These are phyloP conservation scores for Aurantiochytrium sp. DNA, from an alignment of 108 stramenopile genomes.

Conservation along the genomic window DNA sequence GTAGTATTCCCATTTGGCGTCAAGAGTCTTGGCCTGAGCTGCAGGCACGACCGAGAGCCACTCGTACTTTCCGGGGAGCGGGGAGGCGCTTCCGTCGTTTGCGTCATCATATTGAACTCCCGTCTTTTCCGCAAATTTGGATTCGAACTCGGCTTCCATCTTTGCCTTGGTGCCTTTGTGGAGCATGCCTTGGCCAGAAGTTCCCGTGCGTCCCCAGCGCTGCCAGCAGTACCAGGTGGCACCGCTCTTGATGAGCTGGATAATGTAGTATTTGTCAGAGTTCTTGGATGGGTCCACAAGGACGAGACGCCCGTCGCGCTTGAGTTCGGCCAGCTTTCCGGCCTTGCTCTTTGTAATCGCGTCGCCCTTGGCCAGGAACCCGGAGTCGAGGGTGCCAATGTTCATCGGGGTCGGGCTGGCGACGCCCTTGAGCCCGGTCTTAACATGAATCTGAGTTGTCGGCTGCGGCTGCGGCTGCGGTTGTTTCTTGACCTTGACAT, in stretches of 20 bases:
- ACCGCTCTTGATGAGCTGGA: slow-evolving; percentile 36
- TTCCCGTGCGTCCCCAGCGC: slow-evolving; percentile 51
- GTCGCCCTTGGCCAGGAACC: background rate
- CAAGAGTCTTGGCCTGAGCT: background rate
- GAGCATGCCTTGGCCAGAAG: slow-evolving; percentile 31
- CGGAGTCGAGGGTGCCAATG: background rate
- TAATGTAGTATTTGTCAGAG: slow-evolving; percentile 41
- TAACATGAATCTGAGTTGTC: background rate
- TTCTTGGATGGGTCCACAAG: slow-evolving; percentile 39
- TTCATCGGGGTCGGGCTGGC: background rate
- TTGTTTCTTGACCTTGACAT: background rate
- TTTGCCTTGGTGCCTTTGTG: slow-evolving; percentile 15
- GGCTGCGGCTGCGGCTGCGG: background rate
- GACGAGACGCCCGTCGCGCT: slow-evolving; percentile 35
- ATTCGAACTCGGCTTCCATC: slow-evolving; percentile 19
- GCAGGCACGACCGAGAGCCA: slow-evolving; percentile 18
- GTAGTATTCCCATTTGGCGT: slow-evolving; percentile 44
- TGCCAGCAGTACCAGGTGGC: slow-evolving; percentile 30
- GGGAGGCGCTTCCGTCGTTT: slow-evolving; percentile 9
- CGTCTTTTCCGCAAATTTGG: slow-evolving; percentile 38
- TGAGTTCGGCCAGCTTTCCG: background rate
- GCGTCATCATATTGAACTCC: slow-evolving; percentile 38
- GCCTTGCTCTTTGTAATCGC: background rate
- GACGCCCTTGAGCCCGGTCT: background rate
- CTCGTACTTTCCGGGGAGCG: slow-evolving; percentile 29